Percentiles rank a stretch among this genome's conserved stretches.
These are phyloP conservation scores for Neopestalotiopsis rosae DNA, from an alignment of 2,329 filamentous ascomycete genomes.

Conservation along the genomic window DNA sequence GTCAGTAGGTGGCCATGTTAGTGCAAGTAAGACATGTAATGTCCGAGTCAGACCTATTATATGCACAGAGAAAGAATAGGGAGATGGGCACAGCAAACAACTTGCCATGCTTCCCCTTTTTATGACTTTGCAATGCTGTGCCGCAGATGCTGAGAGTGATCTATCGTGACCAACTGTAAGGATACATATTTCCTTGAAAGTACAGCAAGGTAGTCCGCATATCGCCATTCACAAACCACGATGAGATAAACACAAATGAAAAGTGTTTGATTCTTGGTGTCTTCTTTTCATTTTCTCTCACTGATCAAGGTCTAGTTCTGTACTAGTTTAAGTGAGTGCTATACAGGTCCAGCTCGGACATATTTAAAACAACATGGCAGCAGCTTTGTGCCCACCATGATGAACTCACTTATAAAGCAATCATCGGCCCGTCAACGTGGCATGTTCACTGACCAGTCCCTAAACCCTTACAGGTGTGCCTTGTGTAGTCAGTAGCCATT, in stretches of 20 bases:
- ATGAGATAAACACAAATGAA: background rate
- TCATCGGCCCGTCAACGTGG: too few species aligned
- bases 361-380: background rate
- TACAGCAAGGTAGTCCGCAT: background rate
- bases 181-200: background rate
- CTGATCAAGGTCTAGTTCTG: background rate
- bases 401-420: too few species aligned
- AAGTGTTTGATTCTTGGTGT: background rate
- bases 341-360: background rate
- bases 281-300: background rate
- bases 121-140: background rate
- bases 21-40: too few species aligned
- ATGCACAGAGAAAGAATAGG: too few species aligned
- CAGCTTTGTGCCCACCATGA: background rate
- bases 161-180: background rate
- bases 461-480: conserved; percentile 25
- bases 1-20: too few species aligned
- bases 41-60: too few species aligned
- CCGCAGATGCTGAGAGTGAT: background rate
- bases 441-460: background rate
- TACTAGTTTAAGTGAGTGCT: background rate
- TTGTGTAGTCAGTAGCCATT: conserved; percentile 56
- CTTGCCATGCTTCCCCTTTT: background rate
- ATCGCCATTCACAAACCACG: background rate
- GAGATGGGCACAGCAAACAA: too few species aligned